Percentiles rank a stretch among this genome's conserved stretches.
phyloP scores from a whole-genome alignment of 805 yeast species.

The Myxozyma nipponensis region DNA sequence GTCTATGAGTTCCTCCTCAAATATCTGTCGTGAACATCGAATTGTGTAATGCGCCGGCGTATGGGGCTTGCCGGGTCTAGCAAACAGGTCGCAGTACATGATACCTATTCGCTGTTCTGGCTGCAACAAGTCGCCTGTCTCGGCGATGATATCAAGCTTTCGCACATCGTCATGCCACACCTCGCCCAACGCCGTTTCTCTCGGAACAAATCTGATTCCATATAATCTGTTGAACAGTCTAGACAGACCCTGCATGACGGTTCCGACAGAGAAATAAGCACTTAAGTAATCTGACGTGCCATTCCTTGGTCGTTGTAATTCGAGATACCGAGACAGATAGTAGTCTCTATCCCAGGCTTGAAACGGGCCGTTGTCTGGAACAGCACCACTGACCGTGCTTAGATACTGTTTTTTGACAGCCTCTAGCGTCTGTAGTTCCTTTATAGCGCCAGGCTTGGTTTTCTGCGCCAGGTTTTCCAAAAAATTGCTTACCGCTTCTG shows the following conservation, averaged over 20 bases:
- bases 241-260: slow-evolving; percentile 79
- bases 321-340: slow-evolving; percentile 39
- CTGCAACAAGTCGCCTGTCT: slow-evolving; percentile 43
- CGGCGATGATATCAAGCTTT: slow-evolving; percentile 69
- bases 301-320: slow-evolving; percentile 36
- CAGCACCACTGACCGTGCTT: slow-evolving; percentile 10
- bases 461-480: slow-evolving; percentile 54
- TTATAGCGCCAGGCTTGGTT: slow-evolving; percentile 51
- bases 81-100: slow-evolving; percentile 83
- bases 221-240: slow-evolving; percentile 65
- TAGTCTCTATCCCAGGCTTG: slow-evolving; percentile 94
- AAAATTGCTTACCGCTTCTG: slow-evolving; percentile 70
- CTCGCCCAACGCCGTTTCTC: slow-evolving; percentile 61
- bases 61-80: slow-evolving; percentile 67
- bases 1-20: slow-evolving; percentile 47
- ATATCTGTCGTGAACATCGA: slow-evolving; percentile 82
- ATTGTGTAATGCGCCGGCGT: slow-evolving; percentile 92
- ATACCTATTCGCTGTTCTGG: slow-evolving; percentile 55
- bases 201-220: slow-evolving; percentile 72
- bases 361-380: slow-evolving; percentile 40
- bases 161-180: slow-evolving; percentile 87
- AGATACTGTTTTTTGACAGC: slow-evolving; percentile 38
- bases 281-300: slow-evolving; percentile 48
- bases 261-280: slow-evolving; percentile 76
- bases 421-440: slow-evolving; percentile 54